Conservation (phyloP, 2,329 filamentous ascomycete genomes). For the Beauveria sp. region DNA sequence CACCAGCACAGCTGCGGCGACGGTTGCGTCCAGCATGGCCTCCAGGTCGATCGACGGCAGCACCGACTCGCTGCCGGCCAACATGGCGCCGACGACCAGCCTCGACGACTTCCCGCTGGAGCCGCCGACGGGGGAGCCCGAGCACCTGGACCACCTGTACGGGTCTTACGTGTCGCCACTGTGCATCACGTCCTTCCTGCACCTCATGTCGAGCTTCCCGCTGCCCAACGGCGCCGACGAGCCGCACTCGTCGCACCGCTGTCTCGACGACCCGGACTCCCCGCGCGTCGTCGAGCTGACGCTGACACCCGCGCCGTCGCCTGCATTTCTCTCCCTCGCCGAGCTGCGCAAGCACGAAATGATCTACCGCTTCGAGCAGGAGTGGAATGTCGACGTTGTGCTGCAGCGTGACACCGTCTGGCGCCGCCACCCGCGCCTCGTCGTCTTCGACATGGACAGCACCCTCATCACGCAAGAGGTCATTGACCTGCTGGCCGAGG, state of each 20-base stretch:
- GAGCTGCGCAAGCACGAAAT: constrained; percentile 74
- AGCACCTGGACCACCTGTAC: constrained; percentile 57
- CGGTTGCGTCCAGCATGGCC: constrained; percentile 1
- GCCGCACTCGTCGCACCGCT: constrained; percentile 54
- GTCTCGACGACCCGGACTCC: constrained; percentile 51
- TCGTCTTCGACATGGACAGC: constrained; percentile 98
- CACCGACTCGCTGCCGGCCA: constrained; percentile 34
- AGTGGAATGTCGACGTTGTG: constrained; percentile 82
- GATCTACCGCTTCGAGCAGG: constrained; percentile 75
- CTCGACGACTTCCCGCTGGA: constrained; percentile 54
- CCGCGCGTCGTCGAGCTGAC: constrained; percentile 60
- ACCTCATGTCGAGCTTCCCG: constrained; percentile 57
- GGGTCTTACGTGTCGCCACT: constrained; percentile 58
- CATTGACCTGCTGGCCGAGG: constrained; percentile 87
- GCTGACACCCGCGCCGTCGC: constrained; percentile 51
- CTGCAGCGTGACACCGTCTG: constrained; percentile 68
- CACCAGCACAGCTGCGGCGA: background rate
- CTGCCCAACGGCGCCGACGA: constrained; percentile 42
- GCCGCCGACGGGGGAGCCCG: constrained; percentile 43
- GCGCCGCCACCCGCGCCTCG: constrained; percentile 72
- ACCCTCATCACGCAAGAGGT: constrained; percentile 96
- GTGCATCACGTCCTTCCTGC: constrained; percentile 58
- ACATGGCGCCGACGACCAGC: constrained; percentile 52
- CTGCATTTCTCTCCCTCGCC: constrained; percentile 56
- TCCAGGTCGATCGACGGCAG: constrained; percentile 22